Percentiles rank a stretch among this genome's conserved stretches.
Conservation (phyloP, 176 grass and related monocot species). For the Thalia dealbata region DNA sequence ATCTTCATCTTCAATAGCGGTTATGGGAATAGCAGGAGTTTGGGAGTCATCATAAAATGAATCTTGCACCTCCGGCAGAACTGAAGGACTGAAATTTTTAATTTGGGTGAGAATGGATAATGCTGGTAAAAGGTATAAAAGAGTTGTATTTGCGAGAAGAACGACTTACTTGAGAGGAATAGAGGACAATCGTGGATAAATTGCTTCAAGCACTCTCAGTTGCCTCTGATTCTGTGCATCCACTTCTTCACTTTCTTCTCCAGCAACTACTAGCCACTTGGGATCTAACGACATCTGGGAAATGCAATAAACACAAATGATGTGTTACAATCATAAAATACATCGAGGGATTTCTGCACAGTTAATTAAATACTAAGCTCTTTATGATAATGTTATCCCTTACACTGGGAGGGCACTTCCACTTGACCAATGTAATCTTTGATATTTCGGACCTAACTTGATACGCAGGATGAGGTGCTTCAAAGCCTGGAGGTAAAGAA, state of each 20-base stretch:
- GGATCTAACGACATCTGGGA: conserved; percentile 52
- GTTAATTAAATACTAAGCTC: not conserved
- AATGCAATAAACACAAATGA: conserved; percentile 5
- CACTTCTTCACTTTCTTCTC: conserved; percentile 78
- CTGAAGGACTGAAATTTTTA: conserved; percentile 42
- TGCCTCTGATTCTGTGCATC: conserved; percentile 65
- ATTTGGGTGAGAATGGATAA: not conserved
- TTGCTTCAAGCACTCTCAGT: conserved; percentile 80
- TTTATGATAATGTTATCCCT: not conserved
- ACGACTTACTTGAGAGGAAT: conserved; percentile 81
- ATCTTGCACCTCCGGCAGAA: conserved; percentile 51
- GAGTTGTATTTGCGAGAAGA: not conserved
- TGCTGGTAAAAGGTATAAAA: not conserved
- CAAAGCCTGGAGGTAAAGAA: conserved; percentile 73
- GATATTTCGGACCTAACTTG: conserved; percentile 50
- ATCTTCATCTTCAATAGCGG: conserved; percentile 82
- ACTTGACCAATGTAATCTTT: conserved; percentile 54
- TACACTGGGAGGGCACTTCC: conserved; percentile 68
- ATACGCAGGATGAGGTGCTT: conserved; percentile 46
- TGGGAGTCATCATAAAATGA: conserved; percentile 47
- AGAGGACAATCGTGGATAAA: conserved; percentile 74
- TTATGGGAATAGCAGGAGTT: conserved; percentile 56
- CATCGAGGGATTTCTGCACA: not conserved
- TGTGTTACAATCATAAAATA: not conserved
- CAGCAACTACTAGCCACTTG: conserved; percentile 62